Evolutionary conservation across 164 flowering plant genomes (phyloP).

Genomic region (Annona cherimola): DNA sequence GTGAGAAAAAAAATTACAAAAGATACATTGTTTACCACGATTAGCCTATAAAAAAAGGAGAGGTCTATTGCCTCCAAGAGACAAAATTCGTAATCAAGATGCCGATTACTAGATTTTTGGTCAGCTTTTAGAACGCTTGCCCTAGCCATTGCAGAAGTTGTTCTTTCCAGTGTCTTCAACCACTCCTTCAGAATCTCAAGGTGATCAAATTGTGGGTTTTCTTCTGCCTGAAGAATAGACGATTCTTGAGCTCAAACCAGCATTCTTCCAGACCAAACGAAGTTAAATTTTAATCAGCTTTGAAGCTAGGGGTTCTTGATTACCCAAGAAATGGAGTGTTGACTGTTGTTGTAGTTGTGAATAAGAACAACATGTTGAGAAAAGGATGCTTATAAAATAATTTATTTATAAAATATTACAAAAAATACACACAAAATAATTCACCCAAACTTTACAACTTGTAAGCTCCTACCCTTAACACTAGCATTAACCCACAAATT

Average conservation of each 20-base stretch:
- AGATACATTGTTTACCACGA: neutral
- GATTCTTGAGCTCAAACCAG: constrained; percentile 50
- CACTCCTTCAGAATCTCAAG: constrained; percentile 42
- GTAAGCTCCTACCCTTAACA: too few species aligned
- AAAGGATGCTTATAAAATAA: too few species aligned
- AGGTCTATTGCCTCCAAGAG: constrained; percentile 33
- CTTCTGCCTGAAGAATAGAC: constrained; percentile 3
- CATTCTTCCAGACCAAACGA: constrained; percentile 45
- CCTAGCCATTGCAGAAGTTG: constrained; percentile 54
- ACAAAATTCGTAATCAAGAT: constrained; percentile 63
- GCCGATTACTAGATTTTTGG: constrained; percentile 34
- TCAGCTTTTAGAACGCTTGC: constrained; percentile 41
- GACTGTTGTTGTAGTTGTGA: neutral
- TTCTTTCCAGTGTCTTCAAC: constrained; percentile 46
- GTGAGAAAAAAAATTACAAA: neutral
- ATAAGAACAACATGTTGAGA: too few species aligned
- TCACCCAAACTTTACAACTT: too few species aligned
- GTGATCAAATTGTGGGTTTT: constrained; percentile 12
- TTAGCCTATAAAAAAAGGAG: neutral
- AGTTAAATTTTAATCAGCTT: too few species aligned
- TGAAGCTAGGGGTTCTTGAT: neutral
- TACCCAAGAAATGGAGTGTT: neutral
- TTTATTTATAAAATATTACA: too few species aligned
- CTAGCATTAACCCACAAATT: too few species aligned
- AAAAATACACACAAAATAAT: too few species aligned